phyloP scores from a whole-genome alignment of 768 basidiomycete genomes.

The Panus rudis region DNA sequence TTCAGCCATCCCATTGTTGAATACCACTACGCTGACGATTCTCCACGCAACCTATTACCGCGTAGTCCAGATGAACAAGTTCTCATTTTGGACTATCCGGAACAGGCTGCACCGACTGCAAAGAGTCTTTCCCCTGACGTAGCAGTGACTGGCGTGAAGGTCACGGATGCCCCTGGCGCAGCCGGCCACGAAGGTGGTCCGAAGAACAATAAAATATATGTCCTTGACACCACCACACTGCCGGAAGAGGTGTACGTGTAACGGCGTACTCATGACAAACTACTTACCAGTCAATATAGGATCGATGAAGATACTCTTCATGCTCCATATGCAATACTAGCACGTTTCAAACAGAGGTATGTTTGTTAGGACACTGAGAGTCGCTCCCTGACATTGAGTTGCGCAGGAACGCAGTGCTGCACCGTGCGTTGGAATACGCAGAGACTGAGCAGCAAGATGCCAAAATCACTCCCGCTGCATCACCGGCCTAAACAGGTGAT shows the following conservation, averaged over 20 bases:
- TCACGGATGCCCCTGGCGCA: slow-evolving; percentile 70
- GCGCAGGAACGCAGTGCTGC: slow-evolving; percentile 45
- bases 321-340: slow-evolving; percentile 43
- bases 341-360: slow-evolving; percentile 67
- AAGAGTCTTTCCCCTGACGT: slow-evolving; percentile 44
- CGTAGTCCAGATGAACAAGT: slow-evolving; percentile 60
- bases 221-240: slow-evolving; percentile 55
- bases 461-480: too few relatives aligned
- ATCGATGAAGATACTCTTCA: slow-evolving; percentile 29
- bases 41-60: slow-evolving; percentile 58
- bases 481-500: too few relatives aligned
- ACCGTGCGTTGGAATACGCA: slow-evolving; percentile 47
- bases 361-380: slow-evolving; percentile 6
- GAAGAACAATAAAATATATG: slow-evolving; percentile 64
- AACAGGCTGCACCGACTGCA: slow-evolving; percentile 33
- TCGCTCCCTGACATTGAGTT: slow-evolving; percentile 14
- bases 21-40: slow-evolving; percentile 79
- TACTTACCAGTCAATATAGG: background rate
- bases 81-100: slow-evolving; percentile 55
- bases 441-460: background rate
- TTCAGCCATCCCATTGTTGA: slow-evolving; percentile 68
- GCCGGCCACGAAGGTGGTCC: slow-evolving; percentile 36
- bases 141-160: slow-evolving; percentile 50
- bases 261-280: background rate
- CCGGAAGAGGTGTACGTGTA: slow-evolving; percentile 42